Evolutionary conservation across 148 eudicot species (phyloP).

Genomic region (Drosera capensis): DNA sequence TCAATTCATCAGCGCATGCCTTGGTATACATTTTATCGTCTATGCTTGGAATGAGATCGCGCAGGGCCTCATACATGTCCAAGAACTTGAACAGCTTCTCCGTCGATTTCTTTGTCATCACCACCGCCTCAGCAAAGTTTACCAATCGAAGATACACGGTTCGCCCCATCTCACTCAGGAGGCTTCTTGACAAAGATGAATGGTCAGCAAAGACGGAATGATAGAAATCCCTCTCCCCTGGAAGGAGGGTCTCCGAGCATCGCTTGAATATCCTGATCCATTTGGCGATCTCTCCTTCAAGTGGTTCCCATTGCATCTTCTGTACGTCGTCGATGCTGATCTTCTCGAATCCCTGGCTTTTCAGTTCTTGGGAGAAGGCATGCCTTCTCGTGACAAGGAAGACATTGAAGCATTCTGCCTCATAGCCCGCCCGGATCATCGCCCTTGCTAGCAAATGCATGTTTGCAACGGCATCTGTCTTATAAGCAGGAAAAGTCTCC

Average conservation of each 20-base stretch:
- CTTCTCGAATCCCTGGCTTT: constrained; percentile 33
- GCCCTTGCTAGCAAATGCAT: constrained; percentile 24
- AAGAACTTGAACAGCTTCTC: constrained; percentile 73
- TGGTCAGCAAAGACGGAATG: constrained; percentile 21
- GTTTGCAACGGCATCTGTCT: constrained; percentile 19
- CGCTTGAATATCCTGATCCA: constrained; percentile 49
- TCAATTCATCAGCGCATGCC: constrained; percentile 20
- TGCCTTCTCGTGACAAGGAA: constrained; percentile 27
- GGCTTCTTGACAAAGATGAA: background rate
- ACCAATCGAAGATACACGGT: constrained; percentile 22
- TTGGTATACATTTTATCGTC: constrained; percentile 1
- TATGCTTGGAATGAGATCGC: constrained; percentile 18
- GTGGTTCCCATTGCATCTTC: constrained; percentile 45
- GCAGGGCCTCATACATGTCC: constrained; percentile 56
- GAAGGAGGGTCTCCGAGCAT: constrained; percentile 29
- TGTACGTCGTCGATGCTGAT: constrained; percentile 50
- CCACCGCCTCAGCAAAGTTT: constrained; percentile 46
- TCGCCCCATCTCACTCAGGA: constrained; percentile 5
- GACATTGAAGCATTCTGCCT: constrained; percentile 40
- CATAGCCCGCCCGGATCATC: constrained; percentile 53
- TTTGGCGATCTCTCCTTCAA: constrained; percentile 40
- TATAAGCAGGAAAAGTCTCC: constrained; percentile 17
- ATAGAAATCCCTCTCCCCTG: constrained; percentile 36
- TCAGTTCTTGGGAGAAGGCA: constrained; percentile 33
- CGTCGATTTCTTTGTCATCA: constrained; percentile 55